A percentile compares a stretch with the other conserved stretches of the same genome.
These are phyloP conservation scores for Corymbia citriodora DNA, from an alignment of 441 rosid genomes.

Conservation along the genomic window DNA sequence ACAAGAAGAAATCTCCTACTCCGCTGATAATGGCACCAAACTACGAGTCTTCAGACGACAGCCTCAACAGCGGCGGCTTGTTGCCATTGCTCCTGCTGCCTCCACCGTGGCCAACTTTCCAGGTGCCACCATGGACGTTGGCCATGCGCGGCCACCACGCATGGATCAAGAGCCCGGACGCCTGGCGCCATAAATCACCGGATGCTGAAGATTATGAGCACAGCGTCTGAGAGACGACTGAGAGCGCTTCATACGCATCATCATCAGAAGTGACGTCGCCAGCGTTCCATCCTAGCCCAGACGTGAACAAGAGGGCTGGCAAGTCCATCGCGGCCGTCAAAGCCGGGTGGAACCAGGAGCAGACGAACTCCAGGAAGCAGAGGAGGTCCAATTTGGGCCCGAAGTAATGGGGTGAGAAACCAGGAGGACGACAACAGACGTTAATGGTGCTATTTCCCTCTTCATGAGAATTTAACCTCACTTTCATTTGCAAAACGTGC, in stretches of 20 bases:
- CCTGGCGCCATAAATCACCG: constrained; percentile 2
- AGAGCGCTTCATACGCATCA: neutral
- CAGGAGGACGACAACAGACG: too few relatives aligned
- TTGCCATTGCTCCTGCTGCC: constrained; percentile 60
- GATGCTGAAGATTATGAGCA: constrained; percentile 23
- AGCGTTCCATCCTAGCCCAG: constrained; percentile 73
- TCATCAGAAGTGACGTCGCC: neutral
- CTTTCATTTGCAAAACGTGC: too few relatives aligned
- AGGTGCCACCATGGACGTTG: constrained; percentile 48
- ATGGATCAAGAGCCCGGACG: constrained; percentile 42
- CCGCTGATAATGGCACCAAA: constrained; percentile 20
- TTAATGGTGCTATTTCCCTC: too few relatives aligned
- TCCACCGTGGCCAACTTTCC: constrained; percentile 73
- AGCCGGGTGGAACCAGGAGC: constrained; percentile 70
- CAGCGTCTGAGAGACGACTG: neutral
- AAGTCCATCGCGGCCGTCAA: constrained; percentile 73
- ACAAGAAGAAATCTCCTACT: constrained; percentile 13
- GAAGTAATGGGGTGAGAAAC: neutral
- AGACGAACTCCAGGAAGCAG: constrained; percentile 48
- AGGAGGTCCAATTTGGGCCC: constrained; percentile 60
- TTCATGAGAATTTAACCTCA: too few relatives aligned
- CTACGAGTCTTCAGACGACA: neutral
- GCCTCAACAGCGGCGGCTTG: constrained; percentile 17
- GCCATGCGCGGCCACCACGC: constrained; percentile 54
- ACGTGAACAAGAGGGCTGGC: constrained; percentile 72